Percentiles rank a stretch among this genome's conserved stretches.
phyloP scores from a whole-genome alignment of 306 rosid genomes.

The Castanea sativa region DNA sequence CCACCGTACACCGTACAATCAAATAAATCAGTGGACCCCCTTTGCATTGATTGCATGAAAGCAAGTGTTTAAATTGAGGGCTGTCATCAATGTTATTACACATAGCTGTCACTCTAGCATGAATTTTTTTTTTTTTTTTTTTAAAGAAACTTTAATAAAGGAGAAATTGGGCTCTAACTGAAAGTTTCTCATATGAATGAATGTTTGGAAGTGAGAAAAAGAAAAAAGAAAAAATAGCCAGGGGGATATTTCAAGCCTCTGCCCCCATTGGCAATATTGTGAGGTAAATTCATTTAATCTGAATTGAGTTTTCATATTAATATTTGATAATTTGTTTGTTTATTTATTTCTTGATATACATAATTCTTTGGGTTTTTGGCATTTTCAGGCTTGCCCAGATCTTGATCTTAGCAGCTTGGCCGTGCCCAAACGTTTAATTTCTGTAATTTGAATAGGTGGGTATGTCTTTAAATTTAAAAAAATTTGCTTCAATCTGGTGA shows the following conservation, averaged over 20 bases:
- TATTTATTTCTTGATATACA: not conserved
- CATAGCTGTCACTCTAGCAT: slow-evolving; percentile 1
- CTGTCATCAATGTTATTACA: slow-evolving; percentile 20
- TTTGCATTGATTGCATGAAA: not conserved
- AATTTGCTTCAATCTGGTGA: slow-evolving; percentile 12
- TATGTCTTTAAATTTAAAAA: not conserved
- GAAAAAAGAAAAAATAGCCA: not conserved
- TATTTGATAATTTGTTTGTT: slow-evolving; percentile 5
- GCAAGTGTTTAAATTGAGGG: not conserved
- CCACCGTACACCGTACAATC: no score
- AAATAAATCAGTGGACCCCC: not conserved
- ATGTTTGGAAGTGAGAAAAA: slow-evolving; percentile 6
- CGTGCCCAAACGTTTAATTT: slow-evolving; percentile 7
- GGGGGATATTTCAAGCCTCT: slow-evolving; percentile 16
- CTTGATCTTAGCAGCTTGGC: slow-evolving; percentile 22
- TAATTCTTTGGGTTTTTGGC: not conserved
- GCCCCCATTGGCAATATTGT: slow-evolving; percentile 30
- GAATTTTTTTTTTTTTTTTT: not conserved
- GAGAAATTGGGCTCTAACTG: not conserved
- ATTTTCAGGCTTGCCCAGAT: slow-evolving; percentile 34
- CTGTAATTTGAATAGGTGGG: slow-evolving; percentile 26
- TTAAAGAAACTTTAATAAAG: not conserved
- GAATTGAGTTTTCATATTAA: not conserved
- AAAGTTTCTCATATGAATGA: slow-evolving; percentile 16
- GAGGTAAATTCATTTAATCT: not conserved